These are phyloP conservation scores for Ogataea philodendri DNA, from an alignment of 805 yeast species.

Conservation along the genomic window DNA sequence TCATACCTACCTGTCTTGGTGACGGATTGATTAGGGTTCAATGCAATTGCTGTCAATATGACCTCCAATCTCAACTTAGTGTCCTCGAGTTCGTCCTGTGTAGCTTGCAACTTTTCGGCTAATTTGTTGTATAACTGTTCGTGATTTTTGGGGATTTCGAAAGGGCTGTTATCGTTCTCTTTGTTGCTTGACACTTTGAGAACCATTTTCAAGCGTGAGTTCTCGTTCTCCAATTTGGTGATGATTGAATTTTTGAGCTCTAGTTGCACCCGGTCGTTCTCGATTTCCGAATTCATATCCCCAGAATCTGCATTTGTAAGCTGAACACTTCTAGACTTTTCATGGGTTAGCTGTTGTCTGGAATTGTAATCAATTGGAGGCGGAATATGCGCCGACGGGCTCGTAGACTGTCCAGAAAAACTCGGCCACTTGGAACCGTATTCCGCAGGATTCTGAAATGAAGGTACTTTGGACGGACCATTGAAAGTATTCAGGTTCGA, in stretches of 20 bases:
- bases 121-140: constrained; percentile 32
- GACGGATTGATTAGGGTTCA: constrained; percentile 46
- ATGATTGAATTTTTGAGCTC: constrained; percentile 54
- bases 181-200: constrained; percentile 41
- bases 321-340: constrained; percentile 2
- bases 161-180: constrained; percentile 15
- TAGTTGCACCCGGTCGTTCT: constrained; percentile 47
- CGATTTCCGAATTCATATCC: constrained; percentile 25
- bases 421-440: constrained; percentile 20
- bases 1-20: constrained; percentile 64
- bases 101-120: constrained; percentile 27
- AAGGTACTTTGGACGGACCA: constrained; percentile 3
- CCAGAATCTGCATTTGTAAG: constrained; percentile 6
- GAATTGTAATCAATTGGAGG: constrained; percentile 12
- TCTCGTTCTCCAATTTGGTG: constrained; percentile 44
- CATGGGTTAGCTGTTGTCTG: constrained; percentile 8
- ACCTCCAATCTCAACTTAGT: constrained; percentile 65
- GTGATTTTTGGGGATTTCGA: constrained; percentile 36
- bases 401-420: constrained; percentile 14
- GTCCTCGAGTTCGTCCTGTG: constrained; percentile 51
- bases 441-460: constrained; percentile 11
- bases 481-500: constrained; percentile 7
- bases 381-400: constrained; percentile 6
- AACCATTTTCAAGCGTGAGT: constrained; percentile 39
- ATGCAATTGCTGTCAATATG: constrained; percentile 51